phyloP scores from a whole-genome alignment of 2,329 filamentous ascomycete genomes.

The Trichoderma atroviride region DNA sequence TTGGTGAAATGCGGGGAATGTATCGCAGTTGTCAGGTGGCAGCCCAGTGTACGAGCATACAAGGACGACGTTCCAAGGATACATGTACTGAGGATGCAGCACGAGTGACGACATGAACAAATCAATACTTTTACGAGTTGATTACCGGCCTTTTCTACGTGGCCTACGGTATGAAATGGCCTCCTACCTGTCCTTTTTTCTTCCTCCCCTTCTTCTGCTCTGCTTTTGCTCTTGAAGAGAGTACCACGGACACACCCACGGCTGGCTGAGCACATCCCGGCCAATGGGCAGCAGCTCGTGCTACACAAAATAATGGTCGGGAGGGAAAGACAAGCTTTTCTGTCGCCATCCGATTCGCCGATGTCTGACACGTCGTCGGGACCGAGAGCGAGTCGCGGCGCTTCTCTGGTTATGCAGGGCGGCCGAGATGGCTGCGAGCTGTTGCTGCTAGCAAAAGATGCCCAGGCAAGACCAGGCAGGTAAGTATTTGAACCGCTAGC shows the following conservation, averaged over 20 bases:
- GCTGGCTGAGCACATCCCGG: neutral
- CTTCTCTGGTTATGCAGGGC: slow-evolving; percentile 12
- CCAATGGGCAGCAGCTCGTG: neutral
- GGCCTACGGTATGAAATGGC: neutral
- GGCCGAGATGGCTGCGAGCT: neutral
- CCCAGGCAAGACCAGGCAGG: neutral
- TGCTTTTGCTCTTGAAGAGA: neutral
- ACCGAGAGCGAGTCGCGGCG: neutral
- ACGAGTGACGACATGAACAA: neutral
- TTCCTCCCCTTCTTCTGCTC: neutral
- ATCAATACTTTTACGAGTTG: neutral
- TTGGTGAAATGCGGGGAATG: neutral
- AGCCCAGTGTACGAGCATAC: neutral
- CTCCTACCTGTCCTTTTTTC: neutral
- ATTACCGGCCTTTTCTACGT: neutral
- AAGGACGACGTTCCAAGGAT: too few relatives aligned
- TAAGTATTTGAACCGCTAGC: neutral
- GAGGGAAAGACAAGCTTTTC: slow-evolving; percentile 1
- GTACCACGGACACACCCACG: neutral
- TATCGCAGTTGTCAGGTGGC: neutral
- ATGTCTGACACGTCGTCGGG: neutral
- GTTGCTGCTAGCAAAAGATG: neutral
- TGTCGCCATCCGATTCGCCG: slow-evolving; percentile 22
- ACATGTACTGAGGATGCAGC: neutral
- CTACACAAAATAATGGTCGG: neutral